Evolutionary conservation across 495 filamentous ascomycete species (phyloP).

Genomic region (Viridothelium virens): DNA sequence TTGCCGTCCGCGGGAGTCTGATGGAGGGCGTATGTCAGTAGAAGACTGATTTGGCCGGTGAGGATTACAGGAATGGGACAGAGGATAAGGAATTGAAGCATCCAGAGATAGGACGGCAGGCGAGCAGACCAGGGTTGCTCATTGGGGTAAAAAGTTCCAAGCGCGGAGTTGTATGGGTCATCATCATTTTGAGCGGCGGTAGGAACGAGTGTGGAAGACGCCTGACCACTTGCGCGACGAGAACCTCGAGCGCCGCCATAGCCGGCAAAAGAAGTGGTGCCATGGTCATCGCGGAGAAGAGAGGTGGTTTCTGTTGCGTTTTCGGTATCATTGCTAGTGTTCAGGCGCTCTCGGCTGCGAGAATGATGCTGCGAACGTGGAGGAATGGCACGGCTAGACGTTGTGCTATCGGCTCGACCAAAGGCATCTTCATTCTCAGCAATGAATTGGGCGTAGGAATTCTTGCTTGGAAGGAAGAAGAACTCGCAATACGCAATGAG

Average conservation of each 20-base stretch:
- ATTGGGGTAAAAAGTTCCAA: conserved; percentile 53
- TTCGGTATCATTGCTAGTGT: conserved; percentile 41
- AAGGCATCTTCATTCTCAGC: conserved; percentile 34
- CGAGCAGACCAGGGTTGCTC: conserved; percentile 81
- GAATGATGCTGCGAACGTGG: conserved; percentile 2
- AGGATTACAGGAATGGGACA: conserved; percentile 70
- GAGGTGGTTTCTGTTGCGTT: conserved; percentile 72
- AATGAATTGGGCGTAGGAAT: conserved; percentile 40
- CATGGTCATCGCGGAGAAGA: conserved; percentile 53
- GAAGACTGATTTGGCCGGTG: conserved; percentile 61
- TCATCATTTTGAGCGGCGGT: conserved; percentile 28
- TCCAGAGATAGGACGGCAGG: conserved; percentile 77
- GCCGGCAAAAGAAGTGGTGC: conserved; percentile 42
- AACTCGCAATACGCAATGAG: conserved; percentile 55
- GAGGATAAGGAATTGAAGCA: conserved; percentile 73
- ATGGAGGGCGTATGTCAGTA: conserved; percentile 61
- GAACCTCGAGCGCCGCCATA: not conserved
- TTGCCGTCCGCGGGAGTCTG: conserved; percentile 64
- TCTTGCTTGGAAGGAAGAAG: conserved; percentile 66
- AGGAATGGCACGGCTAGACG: not conserved
- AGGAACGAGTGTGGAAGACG: not conserved
- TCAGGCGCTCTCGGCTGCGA: not conserved
- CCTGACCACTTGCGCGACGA: not conserved
- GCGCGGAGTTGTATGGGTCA: conserved; percentile 27
- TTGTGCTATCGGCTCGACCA: not conserved